Conservation (phyloP, 768 basidiomycete genomes). For the Pluteus cervinus region DNA sequence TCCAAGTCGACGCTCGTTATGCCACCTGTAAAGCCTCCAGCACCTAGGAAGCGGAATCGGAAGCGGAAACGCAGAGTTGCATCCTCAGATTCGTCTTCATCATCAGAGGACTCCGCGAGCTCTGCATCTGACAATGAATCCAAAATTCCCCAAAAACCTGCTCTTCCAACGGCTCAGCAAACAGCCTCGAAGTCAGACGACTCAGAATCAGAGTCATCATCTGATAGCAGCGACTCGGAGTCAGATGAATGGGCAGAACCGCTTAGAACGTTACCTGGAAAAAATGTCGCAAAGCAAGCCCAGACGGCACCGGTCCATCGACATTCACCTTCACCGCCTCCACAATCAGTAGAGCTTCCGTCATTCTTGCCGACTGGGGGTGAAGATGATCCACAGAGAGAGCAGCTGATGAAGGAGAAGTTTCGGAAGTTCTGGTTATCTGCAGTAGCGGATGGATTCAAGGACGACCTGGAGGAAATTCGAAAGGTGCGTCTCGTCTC, state of each 20-base stretch:
- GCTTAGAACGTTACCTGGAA: constrained; percentile 7
- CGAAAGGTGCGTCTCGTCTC: constrained; percentile 50
- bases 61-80: constrained; percentile 36
- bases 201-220: constrained; percentile 13
- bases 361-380: constrained; percentile 44
- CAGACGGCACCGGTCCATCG: constrained; percentile 6
- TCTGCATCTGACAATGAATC: constrained; percentile 14
- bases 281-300: constrained; percentile 9
- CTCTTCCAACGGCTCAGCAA: constrained; percentile 1
- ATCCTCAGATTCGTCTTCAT: constrained; percentile 26
- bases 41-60: constrained; percentile 31
- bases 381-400: constrained; percentile 29
- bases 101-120: constrained; percentile 18
- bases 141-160: constrained; percentile 3
- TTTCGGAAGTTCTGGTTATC: constrained; percentile 89
- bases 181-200: constrained; percentile 17
- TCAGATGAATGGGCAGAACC: constrained; percentile 1
- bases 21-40: constrained; percentile 17
- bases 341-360: constrained; percentile 37
- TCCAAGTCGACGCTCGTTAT: constrained; percentile 11
- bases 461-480: constrained; percentile 78
- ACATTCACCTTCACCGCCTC: constrained; percentile 7
- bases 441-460: constrained; percentile 75
- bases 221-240: constrained; percentile 10
- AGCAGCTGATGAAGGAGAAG: constrained; percentile 52